phyloP scores from a whole-genome alignment of 768 basidiomycete species.

The Tulasnella sp. region DNA sequence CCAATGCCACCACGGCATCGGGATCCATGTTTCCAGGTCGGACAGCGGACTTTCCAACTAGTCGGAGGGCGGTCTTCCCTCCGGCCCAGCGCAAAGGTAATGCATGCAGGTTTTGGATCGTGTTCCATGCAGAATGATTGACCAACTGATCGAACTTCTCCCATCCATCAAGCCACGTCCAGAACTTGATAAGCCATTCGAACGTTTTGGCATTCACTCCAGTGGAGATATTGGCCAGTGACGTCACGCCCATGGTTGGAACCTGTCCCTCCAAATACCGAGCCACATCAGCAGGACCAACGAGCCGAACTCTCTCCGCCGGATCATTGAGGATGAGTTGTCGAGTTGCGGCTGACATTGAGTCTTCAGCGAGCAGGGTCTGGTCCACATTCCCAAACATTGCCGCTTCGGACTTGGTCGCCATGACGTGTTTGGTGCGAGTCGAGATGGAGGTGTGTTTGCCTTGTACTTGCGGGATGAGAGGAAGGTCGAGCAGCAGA shows the following conservation, averaged over 20 bases:
- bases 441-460: background rate
- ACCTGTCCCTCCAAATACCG: background rate
- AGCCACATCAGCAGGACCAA: background rate
- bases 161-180: slow-evolving; percentile 44
- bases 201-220: slow-evolving; percentile 30
- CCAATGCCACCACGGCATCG: background rate
- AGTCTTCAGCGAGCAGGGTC: background rate
- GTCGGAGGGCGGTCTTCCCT: background rate
- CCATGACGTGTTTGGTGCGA: background rate
- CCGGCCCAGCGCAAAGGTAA: background rate
- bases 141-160: background rate
- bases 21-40: background rate
- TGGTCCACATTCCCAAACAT: background rate
- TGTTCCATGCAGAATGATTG: background rate
- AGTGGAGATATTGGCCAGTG: background rate
- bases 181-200: slow-evolving; percentile 42
- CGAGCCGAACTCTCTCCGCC: background rate
- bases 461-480: background rate
- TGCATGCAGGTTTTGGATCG: slow-evolving; percentile 3
- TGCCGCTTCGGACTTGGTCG: background rate
- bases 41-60: background rate
- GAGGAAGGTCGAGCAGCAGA: background rate
- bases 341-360: background rate
- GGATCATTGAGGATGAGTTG: background rate
- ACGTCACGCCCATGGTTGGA: too few relatives aligned